Conservation (phyloP, 1,139 yeast species). For the Diutina neorugosa region DNA sequence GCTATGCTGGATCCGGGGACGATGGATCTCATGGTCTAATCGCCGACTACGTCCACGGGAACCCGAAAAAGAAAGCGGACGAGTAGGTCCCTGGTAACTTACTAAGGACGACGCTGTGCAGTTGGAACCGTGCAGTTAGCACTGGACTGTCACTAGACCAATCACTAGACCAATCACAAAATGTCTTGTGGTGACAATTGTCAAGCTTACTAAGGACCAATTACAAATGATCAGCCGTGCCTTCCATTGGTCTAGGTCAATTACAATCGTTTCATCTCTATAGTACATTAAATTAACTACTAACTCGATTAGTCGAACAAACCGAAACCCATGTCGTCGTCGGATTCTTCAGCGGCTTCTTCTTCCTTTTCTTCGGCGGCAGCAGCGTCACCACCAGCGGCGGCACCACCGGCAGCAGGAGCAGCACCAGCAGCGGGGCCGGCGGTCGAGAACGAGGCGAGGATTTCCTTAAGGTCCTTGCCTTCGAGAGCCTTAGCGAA, state of each 20-base stretch:
- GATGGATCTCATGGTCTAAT: no score
- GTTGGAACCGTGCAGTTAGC: no score
- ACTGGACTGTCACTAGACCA: no score
- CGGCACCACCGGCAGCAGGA: conserved; percentile 3
- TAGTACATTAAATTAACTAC: conserved; percentile 4
- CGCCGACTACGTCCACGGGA: no score
- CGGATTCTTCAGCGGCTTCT: background rate
- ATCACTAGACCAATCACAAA: no score
- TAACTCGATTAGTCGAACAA: conserved; percentile 4
- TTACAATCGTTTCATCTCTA: background rate
- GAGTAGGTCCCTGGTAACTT: no score
- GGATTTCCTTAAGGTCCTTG: conserved; percentile 4
- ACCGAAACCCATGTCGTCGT: conserved; percentile 4
- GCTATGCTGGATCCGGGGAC: no score
- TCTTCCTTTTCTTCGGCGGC: background rate
- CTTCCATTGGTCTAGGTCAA: background rate
- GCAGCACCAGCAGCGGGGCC: conserved; percentile 4
- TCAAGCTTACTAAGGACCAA: background rate
- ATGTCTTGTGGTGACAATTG: no score
- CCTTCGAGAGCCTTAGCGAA: conserved; percentile 4
- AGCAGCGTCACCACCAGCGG: conserved; percentile 1
- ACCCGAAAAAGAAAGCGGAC: no score
- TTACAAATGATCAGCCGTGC: background rate
- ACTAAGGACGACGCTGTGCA: no score
- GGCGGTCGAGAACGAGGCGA: conserved; percentile 2